Conservation (phyloP, 495 filamentous ascomycete genomes). For the Aspergillus ostianus region DNA sequence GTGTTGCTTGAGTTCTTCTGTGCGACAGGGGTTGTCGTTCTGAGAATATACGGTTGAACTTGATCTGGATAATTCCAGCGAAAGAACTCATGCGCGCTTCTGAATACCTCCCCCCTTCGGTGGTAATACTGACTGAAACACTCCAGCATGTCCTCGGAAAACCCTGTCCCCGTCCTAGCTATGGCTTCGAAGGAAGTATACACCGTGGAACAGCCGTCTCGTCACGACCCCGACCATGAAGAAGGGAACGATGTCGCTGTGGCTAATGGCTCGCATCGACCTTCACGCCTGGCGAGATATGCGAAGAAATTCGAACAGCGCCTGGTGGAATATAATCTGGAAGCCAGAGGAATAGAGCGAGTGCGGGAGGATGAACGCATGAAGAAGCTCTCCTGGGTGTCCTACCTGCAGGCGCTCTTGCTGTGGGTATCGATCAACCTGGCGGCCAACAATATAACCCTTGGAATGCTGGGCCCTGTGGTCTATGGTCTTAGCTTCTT, state of each 20-base stretch:
- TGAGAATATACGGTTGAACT: conserved; percentile 63
- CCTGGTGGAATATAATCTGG: conserved; percentile 56
- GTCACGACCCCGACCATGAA: conserved; percentile 19
- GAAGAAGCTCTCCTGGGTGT: conserved; percentile 49
- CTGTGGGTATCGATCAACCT: conserved; percentile 78
- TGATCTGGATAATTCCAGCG: conserved; percentile 63
- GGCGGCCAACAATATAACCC: conserved; percentile 71
- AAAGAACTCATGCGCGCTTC: conserved; percentile 56
- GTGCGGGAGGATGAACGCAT: conserved; percentile 62
- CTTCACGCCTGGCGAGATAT: conserved; percentile 32
- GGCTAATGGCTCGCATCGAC: conserved; percentile 20
- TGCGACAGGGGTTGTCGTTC: conserved; percentile 34
- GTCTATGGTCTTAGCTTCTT: conserved; percentile 67
- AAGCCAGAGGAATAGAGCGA: conserved; percentile 72
- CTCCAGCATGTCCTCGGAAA: conserved; percentile 38
- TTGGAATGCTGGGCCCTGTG: conserved; percentile 69
- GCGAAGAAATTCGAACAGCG: conserved; percentile 40
- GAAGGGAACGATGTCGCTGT: conserved; percentile 18
- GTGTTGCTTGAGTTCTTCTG: neutral
- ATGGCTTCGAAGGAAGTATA: conserved; percentile 24
- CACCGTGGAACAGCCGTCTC: conserved; percentile 10
- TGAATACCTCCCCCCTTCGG: conserved; percentile 11
- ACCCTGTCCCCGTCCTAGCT: conserved; percentile 32
- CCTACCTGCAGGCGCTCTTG: conserved; percentile 62
- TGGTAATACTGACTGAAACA: conserved; percentile 23